Conservation (phyloP, 331 rosid species). For the Rosa hybrid region DNA sequence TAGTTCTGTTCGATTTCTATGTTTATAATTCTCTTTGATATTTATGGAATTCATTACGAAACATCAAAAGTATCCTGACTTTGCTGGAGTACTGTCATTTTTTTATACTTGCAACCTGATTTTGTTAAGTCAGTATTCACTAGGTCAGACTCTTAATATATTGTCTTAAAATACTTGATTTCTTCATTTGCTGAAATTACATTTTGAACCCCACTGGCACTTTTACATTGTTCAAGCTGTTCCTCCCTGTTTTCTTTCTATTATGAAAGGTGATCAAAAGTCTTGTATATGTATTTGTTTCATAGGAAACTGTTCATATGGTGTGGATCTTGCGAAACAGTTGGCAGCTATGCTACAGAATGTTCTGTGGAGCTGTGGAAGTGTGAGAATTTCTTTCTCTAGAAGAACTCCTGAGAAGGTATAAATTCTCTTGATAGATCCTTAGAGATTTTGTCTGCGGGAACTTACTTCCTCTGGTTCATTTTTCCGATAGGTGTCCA, state of each 20-base stretch:
- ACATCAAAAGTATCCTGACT: background rate
- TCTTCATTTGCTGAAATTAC: background rate
- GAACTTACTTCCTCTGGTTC: constrained; percentile 15
- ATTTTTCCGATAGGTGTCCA: constrained; percentile 54
- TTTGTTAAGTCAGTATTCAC: background rate
- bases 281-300: background rate
- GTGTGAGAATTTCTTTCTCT: constrained; percentile 79
- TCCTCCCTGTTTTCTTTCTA: constrained; percentile 1
- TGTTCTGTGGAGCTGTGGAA: constrained; percentile 91
- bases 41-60: background rate
- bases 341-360: constrained; percentile 65
- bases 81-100: background rate
- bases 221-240: background rate
- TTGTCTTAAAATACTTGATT: background rate
- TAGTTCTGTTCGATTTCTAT: background rate
- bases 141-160: background rate
- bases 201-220: background rate
- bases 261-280: constrained; percentile 3
- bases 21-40: background rate
- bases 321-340: constrained; percentile 60
- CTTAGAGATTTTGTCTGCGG: background rate
- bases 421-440: constrained; percentile 11
- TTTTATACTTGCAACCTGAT: background rate
- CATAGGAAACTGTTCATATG: constrained; percentile 72
- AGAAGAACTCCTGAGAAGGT: constrained; percentile 91